These are phyloP conservation scores for Ophiocordyceps camponoti-leonardi DNA, from an alignment of 2,329 filamentous ascomycete species.

Conservation along the genomic window DNA sequence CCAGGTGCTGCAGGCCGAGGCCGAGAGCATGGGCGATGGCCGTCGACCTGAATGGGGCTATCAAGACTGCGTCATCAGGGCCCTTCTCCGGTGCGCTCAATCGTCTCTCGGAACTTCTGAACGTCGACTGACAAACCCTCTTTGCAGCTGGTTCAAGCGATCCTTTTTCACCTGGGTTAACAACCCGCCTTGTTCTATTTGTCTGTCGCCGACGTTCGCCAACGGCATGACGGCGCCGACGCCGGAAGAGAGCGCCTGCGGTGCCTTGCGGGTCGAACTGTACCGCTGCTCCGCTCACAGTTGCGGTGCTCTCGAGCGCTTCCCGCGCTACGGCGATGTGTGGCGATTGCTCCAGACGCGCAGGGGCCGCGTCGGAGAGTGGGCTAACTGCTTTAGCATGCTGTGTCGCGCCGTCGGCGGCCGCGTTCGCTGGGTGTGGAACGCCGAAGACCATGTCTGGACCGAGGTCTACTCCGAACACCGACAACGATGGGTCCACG, in stretches of 20 bases:
- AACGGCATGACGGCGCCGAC: constrained; percentile 72
- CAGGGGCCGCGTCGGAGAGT: constrained; percentile 78
- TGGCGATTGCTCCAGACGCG: constrained; percentile 81
- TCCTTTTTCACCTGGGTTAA: constrained; percentile 95
- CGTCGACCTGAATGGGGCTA: constrained; percentile 85
- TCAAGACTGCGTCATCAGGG: constrained; percentile 87
- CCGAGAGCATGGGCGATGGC: constrained; percentile 68
- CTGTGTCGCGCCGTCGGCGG: constrained; percentile 83
- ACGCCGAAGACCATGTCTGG: constrained; percentile 94
- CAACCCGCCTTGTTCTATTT: constrained; percentile 74
- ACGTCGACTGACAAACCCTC: background rate
- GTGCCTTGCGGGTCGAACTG: constrained; percentile 73
- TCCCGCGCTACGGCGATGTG: constrained; percentile 87
- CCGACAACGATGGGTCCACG: constrained; percentile 88
- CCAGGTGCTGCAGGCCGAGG: constrained; percentile 74
- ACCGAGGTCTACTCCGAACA: constrained; percentile 94
- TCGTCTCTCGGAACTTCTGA: background rate
- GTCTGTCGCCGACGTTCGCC: constrained; percentile 65
- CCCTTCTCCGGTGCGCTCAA: constrained; percentile 55
- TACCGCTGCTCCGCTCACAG: constrained; percentile 67
- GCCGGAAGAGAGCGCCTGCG: constrained; percentile 76
- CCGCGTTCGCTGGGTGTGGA: constrained; percentile 95
- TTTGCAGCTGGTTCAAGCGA: constrained; percentile 65
- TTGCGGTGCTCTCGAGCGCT: constrained; percentile 71
- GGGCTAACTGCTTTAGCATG: constrained; percentile 99